A percentile compares a stretch with the other conserved stretches of the same genome.
phyloP scores from a whole-genome alignment of 805 yeast species.

The Wickerhamiella domercqiae region DNA sequence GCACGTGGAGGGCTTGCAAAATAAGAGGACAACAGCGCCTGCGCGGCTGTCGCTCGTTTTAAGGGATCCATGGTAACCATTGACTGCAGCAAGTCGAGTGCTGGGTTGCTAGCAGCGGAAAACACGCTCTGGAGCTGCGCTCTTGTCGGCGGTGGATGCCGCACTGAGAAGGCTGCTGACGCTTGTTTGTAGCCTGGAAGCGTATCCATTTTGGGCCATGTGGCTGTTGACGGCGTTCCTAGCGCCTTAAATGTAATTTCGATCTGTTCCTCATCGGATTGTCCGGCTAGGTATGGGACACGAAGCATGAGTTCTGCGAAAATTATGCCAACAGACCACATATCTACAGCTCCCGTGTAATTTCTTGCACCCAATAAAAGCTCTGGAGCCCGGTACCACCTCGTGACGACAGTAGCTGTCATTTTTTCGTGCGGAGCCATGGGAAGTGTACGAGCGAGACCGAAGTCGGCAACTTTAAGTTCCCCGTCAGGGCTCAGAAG shows the following conservation, averaged over 20 bases:
- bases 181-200: constrained; percentile 47
- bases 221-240: constrained; percentile 87
- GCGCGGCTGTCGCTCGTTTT: constrained; percentile 48
- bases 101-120: constrained; percentile 78
- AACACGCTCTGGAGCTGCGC: constrained; percentile 69
- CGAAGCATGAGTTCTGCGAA: constrained; percentile 94
- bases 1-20: constrained; percentile 65
- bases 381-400: constrained; percentile 98
- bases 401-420: constrained; percentile 88
- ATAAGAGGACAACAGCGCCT: constrained; percentile 49
- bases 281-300: constrained; percentile 89
- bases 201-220: constrained; percentile 79
- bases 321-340: constrained; percentile 94
- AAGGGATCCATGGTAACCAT: constrained; percentile 68
- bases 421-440: constrained; percentile 44
- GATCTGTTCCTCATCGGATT: constrained; percentile 75
- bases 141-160: constrained; percentile 73
- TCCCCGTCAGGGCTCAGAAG: constrained; percentile 76
- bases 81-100: constrained; percentile 56
- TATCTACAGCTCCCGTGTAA: constrained; percentile 77
- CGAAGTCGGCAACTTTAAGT: constrained; percentile 92
- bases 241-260: constrained; percentile 89
- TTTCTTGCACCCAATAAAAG: constrained; percentile 74
- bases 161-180: constrained; percentile 17
- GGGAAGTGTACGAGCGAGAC: constrained; percentile 76